Evolutionary conservation across 768 basidiomycete species (phyloP).

Genomic region (Boletellus sp.): DNA sequence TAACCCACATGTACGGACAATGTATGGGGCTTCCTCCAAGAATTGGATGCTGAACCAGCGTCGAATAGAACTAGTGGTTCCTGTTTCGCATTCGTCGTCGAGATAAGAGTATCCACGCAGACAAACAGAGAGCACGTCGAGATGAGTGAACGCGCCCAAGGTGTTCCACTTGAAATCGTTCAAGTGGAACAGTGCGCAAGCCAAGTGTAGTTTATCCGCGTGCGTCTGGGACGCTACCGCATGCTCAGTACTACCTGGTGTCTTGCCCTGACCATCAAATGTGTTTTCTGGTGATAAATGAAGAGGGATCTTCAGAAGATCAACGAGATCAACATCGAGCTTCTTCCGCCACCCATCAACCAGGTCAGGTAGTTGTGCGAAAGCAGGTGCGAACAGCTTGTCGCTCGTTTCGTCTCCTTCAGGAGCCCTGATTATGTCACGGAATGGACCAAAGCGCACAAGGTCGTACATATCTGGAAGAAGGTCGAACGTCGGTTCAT

Average conservation of each 20-base stretch:
- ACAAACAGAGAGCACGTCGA: not conserved
- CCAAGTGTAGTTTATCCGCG: not conserved
- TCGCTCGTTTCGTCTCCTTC: not conserved
- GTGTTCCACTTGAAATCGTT: rapidly evolving
- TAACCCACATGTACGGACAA: constrained; percentile 4
- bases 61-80: not conserved
- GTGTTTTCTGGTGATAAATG: not conserved
- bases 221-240: not conserved
- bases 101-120: not conserved
- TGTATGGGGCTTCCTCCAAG: not conserved
- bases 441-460: constrained; percentile 4
- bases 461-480: constrained; percentile 10
- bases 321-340: constrained; percentile 5
- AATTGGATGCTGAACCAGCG: not conserved
- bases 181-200: constrained; percentile 6
- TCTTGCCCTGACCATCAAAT: not conserved
- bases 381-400: constrained; percentile 1
- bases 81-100: not conserved
- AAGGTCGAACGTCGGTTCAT: not conserved
- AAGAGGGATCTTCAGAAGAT: not conserved
- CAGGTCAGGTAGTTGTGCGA: constrained; percentile 5
- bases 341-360: constrained; percentile 5
- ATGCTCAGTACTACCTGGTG: not conserved
- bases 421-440: constrained; percentile 5
- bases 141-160: not conserved